phyloP scores from a whole-genome alignment of 1,284 basidiomycete genomes.

The Sporisorium exsertum region DNA sequence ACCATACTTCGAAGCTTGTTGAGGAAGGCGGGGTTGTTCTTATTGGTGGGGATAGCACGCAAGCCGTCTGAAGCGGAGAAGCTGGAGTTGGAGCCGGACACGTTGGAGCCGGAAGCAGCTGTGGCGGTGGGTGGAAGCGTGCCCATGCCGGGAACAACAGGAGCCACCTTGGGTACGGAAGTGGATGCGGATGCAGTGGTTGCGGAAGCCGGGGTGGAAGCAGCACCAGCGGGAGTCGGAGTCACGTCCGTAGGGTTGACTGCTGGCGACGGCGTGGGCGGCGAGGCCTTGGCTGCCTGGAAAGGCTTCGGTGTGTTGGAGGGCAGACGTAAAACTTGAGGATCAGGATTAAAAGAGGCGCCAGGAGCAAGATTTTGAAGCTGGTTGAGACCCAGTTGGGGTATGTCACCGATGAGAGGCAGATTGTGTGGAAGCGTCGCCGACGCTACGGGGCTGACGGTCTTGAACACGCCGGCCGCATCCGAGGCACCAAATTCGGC shows the following conservation, averaged over 20 bases:
- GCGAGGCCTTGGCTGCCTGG: slow-evolving; percentile 22
- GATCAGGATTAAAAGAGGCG: slow-evolving; percentile 22
- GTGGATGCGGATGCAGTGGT: slow-evolving; percentile 1
- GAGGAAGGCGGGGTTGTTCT: slow-evolving; percentile 81
- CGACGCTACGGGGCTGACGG: slow-evolving; percentile 22
- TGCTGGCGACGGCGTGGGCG: slow-evolving; percentile 13
- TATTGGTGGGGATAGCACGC: slow-evolving; percentile 55
- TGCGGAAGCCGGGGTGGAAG: slow-evolving; percentile 4
- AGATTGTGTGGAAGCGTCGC: slow-evolving; percentile 14
- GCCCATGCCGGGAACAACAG: slow-evolving; percentile 44
- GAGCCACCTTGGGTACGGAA: slow-evolving; percentile 22
- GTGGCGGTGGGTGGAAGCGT: slow-evolving; percentile 36
- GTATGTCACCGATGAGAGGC: slow-evolving; percentile 17
- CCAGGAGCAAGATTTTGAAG: slow-evolving; percentile 15
- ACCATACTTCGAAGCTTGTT: slow-evolving; percentile 93
- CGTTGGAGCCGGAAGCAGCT: slow-evolving; percentile 6
- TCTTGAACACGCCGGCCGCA: slow-evolving; percentile 10
- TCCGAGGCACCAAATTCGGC: slow-evolving; percentile 7
- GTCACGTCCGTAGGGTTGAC: slow-evolving; percentile 37
- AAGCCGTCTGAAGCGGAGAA: slow-evolving; percentile 23
- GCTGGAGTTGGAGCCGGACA: slow-evolving; percentile 12
- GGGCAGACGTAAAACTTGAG: slow-evolving; percentile 29
- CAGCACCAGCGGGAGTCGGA: slow-evolving; percentile 8
- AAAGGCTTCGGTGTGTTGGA: slow-evolving; percentile 34
- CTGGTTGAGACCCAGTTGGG: slow-evolving; percentile 19